Conservation (phyloP, 306 rosid species). For the Casuarina equisetifolia region DNA sequence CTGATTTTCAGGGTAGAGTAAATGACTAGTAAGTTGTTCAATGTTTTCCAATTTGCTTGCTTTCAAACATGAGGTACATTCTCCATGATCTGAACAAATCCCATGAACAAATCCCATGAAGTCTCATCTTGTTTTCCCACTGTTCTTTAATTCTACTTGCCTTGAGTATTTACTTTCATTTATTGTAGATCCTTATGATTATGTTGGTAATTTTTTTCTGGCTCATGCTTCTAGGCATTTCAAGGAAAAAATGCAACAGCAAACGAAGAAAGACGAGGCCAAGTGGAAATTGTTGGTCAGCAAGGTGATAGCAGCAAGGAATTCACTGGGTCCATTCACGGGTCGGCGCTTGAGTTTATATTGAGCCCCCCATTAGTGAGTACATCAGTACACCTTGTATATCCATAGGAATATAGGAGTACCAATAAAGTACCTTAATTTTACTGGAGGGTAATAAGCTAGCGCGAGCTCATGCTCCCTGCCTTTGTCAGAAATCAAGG, state of each 20-base stretch:
- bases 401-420: background rate
- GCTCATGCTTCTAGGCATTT: conserved; percentile 34
- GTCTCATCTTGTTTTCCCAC: background rate
- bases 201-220: background rate
- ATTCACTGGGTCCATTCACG: conserved; percentile 16
- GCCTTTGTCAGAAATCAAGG: background rate
- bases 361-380: background rate
- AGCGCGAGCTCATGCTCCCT: background rate
- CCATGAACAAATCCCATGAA: background rate
- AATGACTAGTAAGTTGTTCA: no score
- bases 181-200: background rate
- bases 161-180: background rate
- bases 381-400: background rate
- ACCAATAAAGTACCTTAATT: background rate
- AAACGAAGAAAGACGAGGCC: conserved; percentile 42
- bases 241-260: conserved; percentile 43
- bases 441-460: background rate
- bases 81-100: background rate
- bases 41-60: no score
- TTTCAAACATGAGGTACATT: no score
- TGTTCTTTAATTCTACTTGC: background rate
- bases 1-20: background rate
- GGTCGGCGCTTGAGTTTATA: conserved; percentile 17
- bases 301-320: conserved; percentile 40
- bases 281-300: conserved; percentile 51